These are phyloP conservation scores for Penicillium griseofulvum DNA, from an alignment of 2,329 filamentous ascomycete genomes.

Conservation along the genomic window DNA sequence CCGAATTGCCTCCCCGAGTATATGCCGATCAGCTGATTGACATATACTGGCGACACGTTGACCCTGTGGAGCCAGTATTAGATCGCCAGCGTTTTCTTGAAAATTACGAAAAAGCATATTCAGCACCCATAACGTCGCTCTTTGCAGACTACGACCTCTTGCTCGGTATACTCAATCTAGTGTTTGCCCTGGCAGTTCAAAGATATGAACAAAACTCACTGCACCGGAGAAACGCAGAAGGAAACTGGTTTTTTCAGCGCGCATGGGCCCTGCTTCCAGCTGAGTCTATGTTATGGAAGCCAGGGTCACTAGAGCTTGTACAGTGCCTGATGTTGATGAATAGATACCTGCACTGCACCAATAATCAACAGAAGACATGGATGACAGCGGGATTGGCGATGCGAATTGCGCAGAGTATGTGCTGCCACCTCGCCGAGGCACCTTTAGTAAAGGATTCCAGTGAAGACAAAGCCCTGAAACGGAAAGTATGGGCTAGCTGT, in stretches of 20 bases:
- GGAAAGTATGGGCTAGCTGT: background rate
- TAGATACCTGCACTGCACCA: background rate
- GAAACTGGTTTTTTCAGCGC: background rate
- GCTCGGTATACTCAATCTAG: background rate
- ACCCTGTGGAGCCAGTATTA: background rate
- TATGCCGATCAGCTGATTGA: background rate
- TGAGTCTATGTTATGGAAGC: background rate
- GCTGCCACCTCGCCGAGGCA: background rate
- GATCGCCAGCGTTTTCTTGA: background rate
- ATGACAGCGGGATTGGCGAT: background rate
- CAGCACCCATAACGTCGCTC: background rate
- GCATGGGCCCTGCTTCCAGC: background rate
- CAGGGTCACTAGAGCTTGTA: background rate
- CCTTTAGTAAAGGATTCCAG: background rate
- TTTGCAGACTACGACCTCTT: background rate
- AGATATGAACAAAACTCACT: background rate
- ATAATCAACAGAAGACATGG: background rate
- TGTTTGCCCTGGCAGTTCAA: background rate
- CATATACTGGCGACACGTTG: background rate
- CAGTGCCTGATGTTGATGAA: background rate
- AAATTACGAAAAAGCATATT: background rate
- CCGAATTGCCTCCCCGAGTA: background rate
- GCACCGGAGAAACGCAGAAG: background rate
- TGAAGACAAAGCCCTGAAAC: background rate
- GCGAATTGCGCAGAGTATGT: background rate